These are phyloP conservation scores for Backusella mclennaniae DNA, from an alignment of 192 early-diverging fungal species.

Conservation along the genomic window DNA sequence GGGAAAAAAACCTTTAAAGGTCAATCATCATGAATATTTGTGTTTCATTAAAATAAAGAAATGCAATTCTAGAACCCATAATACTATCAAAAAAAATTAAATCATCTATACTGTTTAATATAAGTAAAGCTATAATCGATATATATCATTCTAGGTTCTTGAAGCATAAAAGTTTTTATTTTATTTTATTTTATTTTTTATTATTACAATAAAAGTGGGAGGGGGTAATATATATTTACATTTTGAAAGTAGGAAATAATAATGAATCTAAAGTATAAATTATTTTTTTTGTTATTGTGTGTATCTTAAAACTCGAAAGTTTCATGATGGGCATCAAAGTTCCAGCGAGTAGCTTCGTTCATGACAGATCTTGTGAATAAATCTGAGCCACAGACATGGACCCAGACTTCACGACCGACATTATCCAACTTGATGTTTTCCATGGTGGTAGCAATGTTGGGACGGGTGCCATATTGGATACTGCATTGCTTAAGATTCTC, in stretches of 20 bases:
- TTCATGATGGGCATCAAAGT: slow-evolving; percentile 36
- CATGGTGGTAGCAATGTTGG: slow-evolving; percentile 25
- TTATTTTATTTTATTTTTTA: background rate
- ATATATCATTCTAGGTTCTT: background rate
- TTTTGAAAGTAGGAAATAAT: background rate
- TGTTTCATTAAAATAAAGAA: too few relatives aligned
- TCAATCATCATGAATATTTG: too few relatives aligned
- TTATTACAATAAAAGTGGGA: background rate
- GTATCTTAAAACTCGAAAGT: slow-evolving; percentile 42
- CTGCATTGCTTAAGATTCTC: background rate
- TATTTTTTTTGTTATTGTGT: background rate
- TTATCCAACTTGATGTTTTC: slow-evolving; percentile 19
- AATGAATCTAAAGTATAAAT: background rate
- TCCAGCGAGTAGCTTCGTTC: slow-evolving; percentile 28
- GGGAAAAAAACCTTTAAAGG: too few relatives aligned
- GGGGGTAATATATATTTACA: background rate
- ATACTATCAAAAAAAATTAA: too few relatives aligned
- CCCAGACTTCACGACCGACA: slow-evolving; percentile 25
- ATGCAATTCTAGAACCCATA: too few relatives aligned
- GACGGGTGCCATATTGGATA: slow-evolving; percentile 22
- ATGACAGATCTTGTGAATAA: slow-evolving; percentile 28
- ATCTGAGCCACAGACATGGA: slow-evolving; percentile 38
- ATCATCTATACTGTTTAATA: too few relatives aligned
- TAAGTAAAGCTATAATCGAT: too few relatives aligned
- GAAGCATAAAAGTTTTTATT: background rate